Evolutionary conservation across 805 yeast species (phyloP).

Genomic region (Candida wancherniae): DNA sequence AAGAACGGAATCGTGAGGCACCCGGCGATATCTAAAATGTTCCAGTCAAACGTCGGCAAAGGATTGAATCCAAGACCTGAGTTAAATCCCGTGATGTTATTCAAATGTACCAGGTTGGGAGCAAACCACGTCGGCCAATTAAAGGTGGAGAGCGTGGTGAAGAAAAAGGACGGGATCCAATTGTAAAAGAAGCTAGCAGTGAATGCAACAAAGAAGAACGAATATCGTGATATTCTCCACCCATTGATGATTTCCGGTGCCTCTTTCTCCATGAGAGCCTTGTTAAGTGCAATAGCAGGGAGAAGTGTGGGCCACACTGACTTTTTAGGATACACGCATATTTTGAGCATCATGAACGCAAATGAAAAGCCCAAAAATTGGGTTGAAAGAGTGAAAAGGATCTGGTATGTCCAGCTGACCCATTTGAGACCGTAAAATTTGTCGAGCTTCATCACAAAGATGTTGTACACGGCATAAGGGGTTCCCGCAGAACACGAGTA

Average conservation of each 20-base stretch:
- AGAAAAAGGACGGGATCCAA: constrained; percentile 39
- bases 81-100: constrained; percentile 35
- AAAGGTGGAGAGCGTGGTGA: constrained; percentile 35
- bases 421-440: constrained; percentile 39
- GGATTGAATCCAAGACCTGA: constrained; percentile 41
- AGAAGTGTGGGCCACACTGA: constrained; percentile 42
- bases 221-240: constrained; percentile 39
- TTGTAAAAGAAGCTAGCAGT: constrained; percentile 35
- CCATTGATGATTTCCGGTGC: constrained; percentile 24
- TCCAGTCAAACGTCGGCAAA: constrained; percentile 42
- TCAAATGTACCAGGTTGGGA: constrained; percentile 35
- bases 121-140: constrained; percentile 45
- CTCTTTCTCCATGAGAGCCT: constrained; percentile 35
- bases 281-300: constrained; percentile 40
- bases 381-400: constrained; percentile 48
- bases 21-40: constrained; percentile 31
- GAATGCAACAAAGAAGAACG: constrained; percentile 34
- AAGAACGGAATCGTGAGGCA: constrained; percentile 41
- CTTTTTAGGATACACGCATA: constrained; percentile 41
- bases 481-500: constrained; percentile 40
- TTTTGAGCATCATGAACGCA: constrained; percentile 59
- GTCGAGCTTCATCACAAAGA: constrained; percentile 40
- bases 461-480: constrained; percentile 39
- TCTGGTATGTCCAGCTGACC: constrained; percentile 49
- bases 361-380: constrained; percentile 64